Percentiles rank a stretch among this genome's conserved stretches.
These are phyloP conservation scores for Boletus coccyginus DNA, from an alignment of 768 basidiomycete genomes.

Conservation along the genomic window DNA sequence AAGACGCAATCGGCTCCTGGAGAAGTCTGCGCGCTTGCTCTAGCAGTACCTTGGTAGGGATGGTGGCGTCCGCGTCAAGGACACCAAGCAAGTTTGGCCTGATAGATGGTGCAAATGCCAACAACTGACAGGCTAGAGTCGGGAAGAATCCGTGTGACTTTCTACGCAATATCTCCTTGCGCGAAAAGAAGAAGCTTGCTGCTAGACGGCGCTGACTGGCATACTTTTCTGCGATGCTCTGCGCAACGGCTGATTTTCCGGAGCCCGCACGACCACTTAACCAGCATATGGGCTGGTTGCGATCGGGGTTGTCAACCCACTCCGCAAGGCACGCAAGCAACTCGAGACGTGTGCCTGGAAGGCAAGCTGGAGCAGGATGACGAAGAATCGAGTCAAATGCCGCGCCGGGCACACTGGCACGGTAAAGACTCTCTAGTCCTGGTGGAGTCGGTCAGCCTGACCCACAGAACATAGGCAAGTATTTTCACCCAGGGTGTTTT, in stretches of 20 bases:
- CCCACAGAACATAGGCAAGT: neutral
- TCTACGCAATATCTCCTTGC: constrained; percentile 22
- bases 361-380: constrained; percentile 18
- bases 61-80: constrained; percentile 19
- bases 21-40: constrained; percentile 26
- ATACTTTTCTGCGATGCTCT: constrained; percentile 28
- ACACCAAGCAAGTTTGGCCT: constrained; percentile 13
- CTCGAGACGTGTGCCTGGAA: constrained; percentile 19
- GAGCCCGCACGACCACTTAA: constrained; percentile 22
- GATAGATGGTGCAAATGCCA: constrained; percentile 15
- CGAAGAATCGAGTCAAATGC: constrained; percentile 18
- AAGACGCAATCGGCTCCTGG: constrained; percentile 15
- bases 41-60: constrained; percentile 22
- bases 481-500: constrained; percentile 8
- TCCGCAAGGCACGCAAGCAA: constrained; percentile 13
- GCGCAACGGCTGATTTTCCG: constrained; percentile 27
- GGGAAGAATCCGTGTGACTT: constrained; percentile 25
- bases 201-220: constrained; percentile 21
- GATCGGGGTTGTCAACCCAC: constrained; percentile 11
- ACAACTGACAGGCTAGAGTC: constrained; percentile 33
- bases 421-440: constrained; percentile 16
- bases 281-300: constrained; percentile 17
- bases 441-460: neutral
- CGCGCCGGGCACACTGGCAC: constrained; percentile 12
- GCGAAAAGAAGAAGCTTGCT: constrained; percentile 36